Percentiles rank a stretch among this genome's conserved stretches.
Evolutionary conservation across 768 basidiomycete genomes (phyloP).

Genomic region (Rhizopogon roseolus): DNA sequence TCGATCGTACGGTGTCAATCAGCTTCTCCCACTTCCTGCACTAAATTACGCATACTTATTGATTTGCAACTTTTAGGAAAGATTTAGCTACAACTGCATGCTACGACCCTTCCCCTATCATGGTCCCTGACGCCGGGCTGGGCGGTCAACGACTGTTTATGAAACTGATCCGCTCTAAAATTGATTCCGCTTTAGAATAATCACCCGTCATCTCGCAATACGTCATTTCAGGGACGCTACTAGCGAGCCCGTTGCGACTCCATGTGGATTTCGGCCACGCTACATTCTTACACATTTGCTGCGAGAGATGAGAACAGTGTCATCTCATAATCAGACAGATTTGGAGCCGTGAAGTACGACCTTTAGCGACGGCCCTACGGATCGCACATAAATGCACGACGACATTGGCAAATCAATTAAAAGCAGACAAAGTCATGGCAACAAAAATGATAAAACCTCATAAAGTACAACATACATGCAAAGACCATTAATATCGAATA

Average conservation of each 20-base stretch:
- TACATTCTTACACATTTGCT: not conserved
- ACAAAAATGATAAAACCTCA: slow-evolving; percentile 7
- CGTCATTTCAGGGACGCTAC: not conserved
- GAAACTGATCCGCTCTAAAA: not conserved
- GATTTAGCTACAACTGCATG: not conserved
- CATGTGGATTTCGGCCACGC: not conserved
- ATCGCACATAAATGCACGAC: not conserved
- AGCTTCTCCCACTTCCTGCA: not conserved
- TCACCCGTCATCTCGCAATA: not conserved
- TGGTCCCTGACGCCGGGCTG: too few species aligned
- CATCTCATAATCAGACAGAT: not conserved
- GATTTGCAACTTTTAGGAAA: not conserved
- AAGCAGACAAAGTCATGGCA: not conserved
- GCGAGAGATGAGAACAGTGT: not conserved
- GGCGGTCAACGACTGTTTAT: too few species aligned
- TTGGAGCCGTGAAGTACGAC: not conserved
- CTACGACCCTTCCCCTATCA: too few species aligned
- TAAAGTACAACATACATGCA: slow-evolving; percentile 14
- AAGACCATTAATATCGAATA: slow-evolving; percentile 1
- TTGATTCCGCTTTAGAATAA: not conserved
- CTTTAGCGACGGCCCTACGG: not conserved
- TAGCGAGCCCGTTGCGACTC: not conserved
- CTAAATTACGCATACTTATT: too few species aligned
- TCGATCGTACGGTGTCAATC: not conserved
- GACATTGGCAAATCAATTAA: not conserved